phyloP scores from a whole-genome alignment of 2,329 filamentous ascomycete genomes.

The Sclerotiophoma versabilis region DNA sequence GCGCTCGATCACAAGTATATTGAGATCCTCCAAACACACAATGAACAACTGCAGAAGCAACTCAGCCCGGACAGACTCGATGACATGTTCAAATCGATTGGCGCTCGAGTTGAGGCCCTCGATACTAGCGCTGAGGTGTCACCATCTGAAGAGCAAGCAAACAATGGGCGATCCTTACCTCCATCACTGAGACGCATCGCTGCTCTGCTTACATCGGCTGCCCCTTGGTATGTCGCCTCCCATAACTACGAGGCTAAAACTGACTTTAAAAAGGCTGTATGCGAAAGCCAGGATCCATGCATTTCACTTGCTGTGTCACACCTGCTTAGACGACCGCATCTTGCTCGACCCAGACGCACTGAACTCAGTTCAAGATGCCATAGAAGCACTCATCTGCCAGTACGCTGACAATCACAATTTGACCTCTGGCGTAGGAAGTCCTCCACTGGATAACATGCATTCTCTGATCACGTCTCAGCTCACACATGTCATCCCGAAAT shows the following conservation, averaged over 20 bases:
- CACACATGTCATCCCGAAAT: constrained; percentile 28
- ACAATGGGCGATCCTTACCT: constrained; percentile 22
- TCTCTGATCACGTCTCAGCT: constrained; percentile 37
- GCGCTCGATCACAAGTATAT: constrained; percentile 48
- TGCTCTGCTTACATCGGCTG: constrained; percentile 32
- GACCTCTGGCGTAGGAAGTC: constrained; percentile 32
- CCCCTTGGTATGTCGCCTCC: constrained; percentile 31
- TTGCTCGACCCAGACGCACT: constrained; percentile 27
- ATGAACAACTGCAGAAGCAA: constrained; percentile 40
- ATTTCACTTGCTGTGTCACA: constrained; percentile 36
- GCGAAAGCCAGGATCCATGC: constrained; percentile 30
- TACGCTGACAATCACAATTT: constrained; percentile 32
- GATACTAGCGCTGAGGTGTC: constrained; percentile 6
- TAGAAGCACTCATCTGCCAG: constrained; percentile 41
- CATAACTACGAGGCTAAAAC: background rate
- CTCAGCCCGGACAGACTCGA: constrained; percentile 53
- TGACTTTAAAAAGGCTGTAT: constrained; percentile 29
- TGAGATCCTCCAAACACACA: constrained; percentile 38
- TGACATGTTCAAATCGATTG: constrained; percentile 65
- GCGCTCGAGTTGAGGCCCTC: constrained; percentile 51
- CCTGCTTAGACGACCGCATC: constrained; percentile 44
- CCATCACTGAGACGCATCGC: constrained; percentile 32
- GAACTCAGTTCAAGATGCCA: constrained; percentile 38
- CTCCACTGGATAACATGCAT: constrained; percentile 20
- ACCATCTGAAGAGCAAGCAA: constrained; percentile 18